phyloP scores from a whole-genome alignment of 257 asterid species.

The Capsicum chinense region DNA sequence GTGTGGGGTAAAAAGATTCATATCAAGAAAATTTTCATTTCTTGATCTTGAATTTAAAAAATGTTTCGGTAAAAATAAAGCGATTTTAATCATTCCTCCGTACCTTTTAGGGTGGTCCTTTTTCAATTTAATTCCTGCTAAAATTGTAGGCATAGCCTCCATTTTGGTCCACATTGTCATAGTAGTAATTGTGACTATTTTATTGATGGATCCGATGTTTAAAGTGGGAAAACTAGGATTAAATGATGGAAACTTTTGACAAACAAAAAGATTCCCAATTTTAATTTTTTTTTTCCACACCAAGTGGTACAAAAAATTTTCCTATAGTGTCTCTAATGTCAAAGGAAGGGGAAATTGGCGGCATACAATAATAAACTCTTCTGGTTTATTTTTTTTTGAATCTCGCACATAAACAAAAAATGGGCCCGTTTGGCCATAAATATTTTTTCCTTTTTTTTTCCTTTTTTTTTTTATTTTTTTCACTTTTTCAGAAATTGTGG shows the following conservation, averaged over 20 bases:
- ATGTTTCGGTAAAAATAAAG: no score
- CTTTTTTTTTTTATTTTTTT: no score
- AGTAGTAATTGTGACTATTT: no score
- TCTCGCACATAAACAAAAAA: no score
- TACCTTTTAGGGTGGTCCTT: not conserved
- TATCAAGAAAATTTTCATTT: not conserved
- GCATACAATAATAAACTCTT: no score
- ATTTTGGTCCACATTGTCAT: not conserved
- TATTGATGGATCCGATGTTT: no score
- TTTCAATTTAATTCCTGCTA: not conserved
- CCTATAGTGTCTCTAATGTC: not conserved
- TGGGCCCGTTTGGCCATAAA: no score
- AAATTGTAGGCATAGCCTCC: not conserved
- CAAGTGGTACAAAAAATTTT: not conserved
- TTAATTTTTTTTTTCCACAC: not conserved
- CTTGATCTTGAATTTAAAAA: no score
- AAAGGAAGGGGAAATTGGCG: not conserved
- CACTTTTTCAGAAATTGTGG: no score
- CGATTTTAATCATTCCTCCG: not conserved
- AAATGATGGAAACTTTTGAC: conserved; percentile 27
- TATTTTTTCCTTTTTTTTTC: no score
- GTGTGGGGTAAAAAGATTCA: not conserved
- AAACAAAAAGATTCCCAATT: not conserved
- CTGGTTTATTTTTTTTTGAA: no score
- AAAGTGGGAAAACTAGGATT: not conserved